Conservation (phyloP, 495 filamentous ascomycete species). For the Cryomyces antarcticus region DNA sequence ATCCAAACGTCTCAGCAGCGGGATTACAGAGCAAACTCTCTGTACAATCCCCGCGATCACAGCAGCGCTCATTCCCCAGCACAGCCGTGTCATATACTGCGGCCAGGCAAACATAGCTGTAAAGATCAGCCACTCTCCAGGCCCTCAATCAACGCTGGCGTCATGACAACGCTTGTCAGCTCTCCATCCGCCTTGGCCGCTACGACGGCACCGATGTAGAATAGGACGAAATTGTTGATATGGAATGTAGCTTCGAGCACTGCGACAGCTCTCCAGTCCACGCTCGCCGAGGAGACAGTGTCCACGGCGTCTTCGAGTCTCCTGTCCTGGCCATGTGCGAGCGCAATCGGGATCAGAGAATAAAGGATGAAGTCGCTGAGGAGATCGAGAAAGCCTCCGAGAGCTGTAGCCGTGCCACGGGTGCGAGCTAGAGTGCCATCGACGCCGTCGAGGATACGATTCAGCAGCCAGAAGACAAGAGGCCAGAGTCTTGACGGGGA, state of each 20-base stretch:
- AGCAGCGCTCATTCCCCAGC: slow-evolving; percentile 8
- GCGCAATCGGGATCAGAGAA: slow-evolving; percentile 15
- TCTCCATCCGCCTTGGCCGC: no score
- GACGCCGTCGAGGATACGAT: slow-evolving; percentile 15
- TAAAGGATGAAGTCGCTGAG: slow-evolving; percentile 19
- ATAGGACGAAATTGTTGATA: slow-evolving; percentile 21
- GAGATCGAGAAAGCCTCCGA: slow-evolving; percentile 19
- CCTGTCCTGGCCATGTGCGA: no score
- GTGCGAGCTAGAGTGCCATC: slow-evolving; percentile 16
- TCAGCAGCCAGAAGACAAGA: slow-evolving; percentile 15
- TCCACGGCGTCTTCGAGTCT: no score
- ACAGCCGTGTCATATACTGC: slow-evolving; percentile 1
- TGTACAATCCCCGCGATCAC: slow-evolving; percentile 12
- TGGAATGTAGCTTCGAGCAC: slow-evolving; percentile 15
- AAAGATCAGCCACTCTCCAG: slow-evolving; percentile 16
- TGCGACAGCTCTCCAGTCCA: slow-evolving; percentile 12
- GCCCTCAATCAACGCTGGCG: slow-evolving; percentile 19
- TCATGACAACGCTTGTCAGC: slow-evolving; percentile 18
- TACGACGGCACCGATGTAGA: slow-evolving; percentile 14
- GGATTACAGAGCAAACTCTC: no score
- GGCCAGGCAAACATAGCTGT: slow-evolving; percentile 16
- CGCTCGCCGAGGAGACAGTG: no score
- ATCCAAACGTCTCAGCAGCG: no score
- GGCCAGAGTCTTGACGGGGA: background rate
- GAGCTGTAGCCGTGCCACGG: slow-evolving; percentile 7